phyloP scores from a whole-genome alignment of 2,329 filamentous ascomycete genomes.

The Epichloe scottii region DNA sequence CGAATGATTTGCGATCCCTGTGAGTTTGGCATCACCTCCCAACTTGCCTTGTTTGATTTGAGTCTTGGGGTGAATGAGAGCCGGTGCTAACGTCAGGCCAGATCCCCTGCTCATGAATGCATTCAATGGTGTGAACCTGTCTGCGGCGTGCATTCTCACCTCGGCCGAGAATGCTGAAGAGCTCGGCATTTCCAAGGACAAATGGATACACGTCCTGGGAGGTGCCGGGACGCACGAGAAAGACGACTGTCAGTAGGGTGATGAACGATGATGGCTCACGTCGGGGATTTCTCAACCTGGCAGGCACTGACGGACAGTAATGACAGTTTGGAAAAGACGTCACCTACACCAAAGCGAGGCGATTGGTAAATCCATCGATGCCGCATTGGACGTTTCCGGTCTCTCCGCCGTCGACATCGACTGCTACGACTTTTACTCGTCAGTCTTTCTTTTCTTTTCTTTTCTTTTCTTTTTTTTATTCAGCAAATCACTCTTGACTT shows the following conservation, averaged over 20 bases:
- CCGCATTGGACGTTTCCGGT: constrained; percentile 34
- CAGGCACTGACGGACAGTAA: not conserved
- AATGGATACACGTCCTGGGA: constrained; percentile 52
- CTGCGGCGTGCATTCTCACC: constrained; percentile 48
- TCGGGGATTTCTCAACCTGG: too few relatives aligned
- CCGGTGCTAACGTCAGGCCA: constrained; percentile 15
- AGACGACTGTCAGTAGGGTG: constrained; percentile 30
- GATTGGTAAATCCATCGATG: constrained; percentile 44
- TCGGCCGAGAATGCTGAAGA: constrained; percentile 39
- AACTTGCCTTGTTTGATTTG: not conserved
- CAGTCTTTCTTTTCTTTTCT: not conserved
- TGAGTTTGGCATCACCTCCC: constrained; percentile 19
- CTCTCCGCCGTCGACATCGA: constrained; percentile 41
- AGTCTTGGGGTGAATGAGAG: not conserved
- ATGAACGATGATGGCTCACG: too few relatives aligned
- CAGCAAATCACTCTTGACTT: not conserved
- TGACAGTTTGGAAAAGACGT: constrained; percentile 47
- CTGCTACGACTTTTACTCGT: constrained; percentile 52
- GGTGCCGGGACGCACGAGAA: constrained; percentile 50
- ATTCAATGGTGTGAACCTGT: constrained; percentile 56
- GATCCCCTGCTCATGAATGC: constrained; percentile 60
- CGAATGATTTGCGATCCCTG: constrained; percentile 58
- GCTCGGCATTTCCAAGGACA: constrained; percentile 39
- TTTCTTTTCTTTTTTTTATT: not conserved
- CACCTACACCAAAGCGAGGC: constrained; percentile 45